A percentile compares a stretch with the other conserved stretches of the same genome.
Evolutionary conservation across 257 asterid genomes (phyloP).

Genomic region (Anisodus acutangulus): DNA sequence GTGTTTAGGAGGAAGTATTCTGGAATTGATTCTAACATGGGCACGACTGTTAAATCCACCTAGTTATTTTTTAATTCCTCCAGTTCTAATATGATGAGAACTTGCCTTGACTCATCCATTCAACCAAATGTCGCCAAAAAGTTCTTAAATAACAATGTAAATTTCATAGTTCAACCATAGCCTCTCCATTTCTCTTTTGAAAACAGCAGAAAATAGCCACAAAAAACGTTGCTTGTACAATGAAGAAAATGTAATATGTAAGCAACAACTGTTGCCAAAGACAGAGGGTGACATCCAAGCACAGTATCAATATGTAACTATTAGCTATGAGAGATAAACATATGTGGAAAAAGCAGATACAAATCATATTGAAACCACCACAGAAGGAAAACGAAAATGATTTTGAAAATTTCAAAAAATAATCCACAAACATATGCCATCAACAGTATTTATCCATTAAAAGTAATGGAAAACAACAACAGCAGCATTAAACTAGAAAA

Average conservation of each 20-base stretch:
- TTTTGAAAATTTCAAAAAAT: neutral
- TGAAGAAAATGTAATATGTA: neutral
- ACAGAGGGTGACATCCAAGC: neutral
- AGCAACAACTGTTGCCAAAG: neutral
- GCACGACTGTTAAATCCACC: slow-evolving; percentile 5
- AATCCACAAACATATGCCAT: slow-evolving; percentile 9
- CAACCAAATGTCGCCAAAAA: slow-evolving; percentile 1
- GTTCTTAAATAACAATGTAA: neutral
- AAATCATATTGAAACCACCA: neutral
- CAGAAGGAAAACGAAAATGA: slow-evolving; percentile 9
- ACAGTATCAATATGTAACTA: neutral
- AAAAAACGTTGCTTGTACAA: neutral
- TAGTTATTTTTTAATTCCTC: neutral
- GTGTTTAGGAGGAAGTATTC: no score
- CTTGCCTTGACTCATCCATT: neutral
- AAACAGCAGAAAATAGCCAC: slow-evolving; percentile 16
- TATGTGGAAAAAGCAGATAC: neutral
- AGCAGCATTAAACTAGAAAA: slow-evolving; percentile 3
- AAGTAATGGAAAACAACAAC: neutral
- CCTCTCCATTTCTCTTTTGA: neutral
- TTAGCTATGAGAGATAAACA: neutral
- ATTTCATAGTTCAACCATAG: neutral
- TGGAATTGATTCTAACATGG: no score
- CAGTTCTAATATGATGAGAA: neutral
- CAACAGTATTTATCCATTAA: slow-evolving; percentile 8